A percentile compares a stretch with the other conserved stretches of the same genome.
phyloP scores from a whole-genome alignment of 768 basidiomycete species.

The Dentipellis fragilis region DNA sequence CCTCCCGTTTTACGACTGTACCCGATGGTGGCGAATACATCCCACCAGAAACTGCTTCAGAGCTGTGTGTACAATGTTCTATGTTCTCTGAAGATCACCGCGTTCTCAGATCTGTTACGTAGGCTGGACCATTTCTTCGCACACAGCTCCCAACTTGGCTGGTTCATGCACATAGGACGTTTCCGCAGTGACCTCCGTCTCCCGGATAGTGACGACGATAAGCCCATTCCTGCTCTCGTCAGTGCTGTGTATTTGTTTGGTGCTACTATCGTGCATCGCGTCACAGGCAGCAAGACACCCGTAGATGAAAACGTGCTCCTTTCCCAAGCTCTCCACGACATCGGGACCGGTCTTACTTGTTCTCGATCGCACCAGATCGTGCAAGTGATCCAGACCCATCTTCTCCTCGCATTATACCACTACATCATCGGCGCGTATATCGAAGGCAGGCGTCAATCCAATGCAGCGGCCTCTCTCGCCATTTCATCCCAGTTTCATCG shows the following conservation, averaged over 20 bases:
- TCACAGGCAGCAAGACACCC: constrained; percentile 11
- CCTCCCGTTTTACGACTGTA: background rate
- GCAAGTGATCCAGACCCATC: constrained; percentile 22
- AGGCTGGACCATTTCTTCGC: constrained; percentile 53
- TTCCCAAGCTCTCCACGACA: constrained; percentile 34
- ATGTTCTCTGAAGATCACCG: background rate
- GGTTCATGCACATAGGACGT: constrained; percentile 48
- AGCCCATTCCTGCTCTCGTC: constrained; percentile 29
- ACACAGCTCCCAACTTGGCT: constrained; percentile 48
- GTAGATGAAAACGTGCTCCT: constrained; percentile 31
- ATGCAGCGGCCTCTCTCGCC: constrained; percentile 21
- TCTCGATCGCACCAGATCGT: constrained; percentile 27
- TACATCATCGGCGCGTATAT: constrained; percentile 18
- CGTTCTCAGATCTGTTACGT: background rate
- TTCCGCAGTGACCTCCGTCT: constrained; percentile 26
- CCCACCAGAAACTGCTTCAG: constrained; percentile 1
- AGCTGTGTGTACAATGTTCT: constrained; percentile 7
- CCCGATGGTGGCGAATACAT: constrained; percentile 3
- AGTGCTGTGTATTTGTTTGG: constrained; percentile 30
- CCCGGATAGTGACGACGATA: constrained; percentile 20
- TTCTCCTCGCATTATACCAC: constrained; percentile 23
- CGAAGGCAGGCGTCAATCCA: constrained; percentile 22
- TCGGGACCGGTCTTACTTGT: constrained; percentile 27
- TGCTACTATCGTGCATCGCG: constrained; percentile 16
- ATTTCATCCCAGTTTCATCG: constrained; percentile 20